Percentiles rank a stretch among this genome's conserved stretches.
Evolutionary conservation across 2,329 filamentous ascomycete species (phyloP).

Genomic region (Alternaria triticimaculans): DNA sequence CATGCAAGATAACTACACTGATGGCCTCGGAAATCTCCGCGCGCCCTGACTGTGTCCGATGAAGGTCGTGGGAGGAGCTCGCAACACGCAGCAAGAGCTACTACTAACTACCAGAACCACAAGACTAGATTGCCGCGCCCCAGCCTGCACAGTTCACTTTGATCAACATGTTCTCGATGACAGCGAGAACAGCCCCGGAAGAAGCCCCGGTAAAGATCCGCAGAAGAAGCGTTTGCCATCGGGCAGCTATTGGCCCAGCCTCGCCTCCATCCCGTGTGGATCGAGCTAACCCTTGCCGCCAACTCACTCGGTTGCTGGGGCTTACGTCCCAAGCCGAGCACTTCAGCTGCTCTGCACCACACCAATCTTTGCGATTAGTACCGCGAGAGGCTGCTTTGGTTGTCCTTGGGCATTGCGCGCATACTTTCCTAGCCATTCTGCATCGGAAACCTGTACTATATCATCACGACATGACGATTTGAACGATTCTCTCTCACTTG

Average conservation of each 20-base stretch:
- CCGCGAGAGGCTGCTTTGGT: conserved; percentile 23
- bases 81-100: not conserved
- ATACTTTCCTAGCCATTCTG: conserved; percentile 16
- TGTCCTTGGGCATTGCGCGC: conserved; percentile 27
- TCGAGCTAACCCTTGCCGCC: conserved; percentile 14
- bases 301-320: conserved; percentile 14
- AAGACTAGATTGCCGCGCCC: not conserved
- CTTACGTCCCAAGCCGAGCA: conserved; percentile 15
- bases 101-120: not conserved
- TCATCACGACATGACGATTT: conserved; percentile 25
- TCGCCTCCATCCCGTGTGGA: conserved; percentile 10
- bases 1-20: not conserved
- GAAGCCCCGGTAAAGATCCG: conserved; percentile 11
- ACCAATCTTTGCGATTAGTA: conserved; percentile 22
- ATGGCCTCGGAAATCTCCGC: not conserved
- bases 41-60: not conserved
- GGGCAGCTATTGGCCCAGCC: conserved; percentile 13
- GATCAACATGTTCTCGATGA: not conserved
- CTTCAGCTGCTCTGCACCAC: conserved; percentile 33
- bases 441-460: conserved; percentile 21
- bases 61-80: not conserved
- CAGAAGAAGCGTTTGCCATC: conserved; percentile 15
- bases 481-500: conserved; percentile 25
- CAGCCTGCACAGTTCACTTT: not conserved
- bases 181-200: conserved; percentile 2